Evolutionary conservation across 1,284 basidiomycete genomes (phyloP), one percentile per base, ranked within the genome.

Genomic region (Marasmius tenuissimus): DNA sequence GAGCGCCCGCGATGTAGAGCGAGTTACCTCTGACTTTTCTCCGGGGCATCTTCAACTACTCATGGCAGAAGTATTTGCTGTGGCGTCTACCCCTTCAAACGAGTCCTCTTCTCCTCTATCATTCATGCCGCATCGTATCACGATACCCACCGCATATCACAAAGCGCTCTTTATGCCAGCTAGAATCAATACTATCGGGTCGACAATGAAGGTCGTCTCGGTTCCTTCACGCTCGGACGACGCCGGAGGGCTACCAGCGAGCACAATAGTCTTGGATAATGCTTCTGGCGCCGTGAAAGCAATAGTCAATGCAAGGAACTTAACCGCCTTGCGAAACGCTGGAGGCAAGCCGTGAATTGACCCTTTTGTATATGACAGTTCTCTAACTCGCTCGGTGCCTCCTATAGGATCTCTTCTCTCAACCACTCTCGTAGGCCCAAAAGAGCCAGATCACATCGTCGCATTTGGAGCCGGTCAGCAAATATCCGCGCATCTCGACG

Each of bases 281-380:
- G 68, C 69, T 5, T 86, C 83, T 0, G 94, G 93, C 1, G 75
- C 76, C 2, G 82, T 88, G 10, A 86, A 81, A 65, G 92, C 90
- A 0, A 74, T 96, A 14, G 76, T 96, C 33, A 95, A 96, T 69
- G 88, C 94, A 1, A 78, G 87, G 47, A 79, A 78, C 42, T 74
- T 96, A 63, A 96, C 94, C 0, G 90, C 92, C 1, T 72, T 94
- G 50, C 74, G 94, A 52, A 96, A 91, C 61, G 93, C 92, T 53
- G 91, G 89, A 65, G 91, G 92, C 27, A 27, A 27, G 27, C 27
- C 74, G 45, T 51, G 48, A 49, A 1, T 65, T 47, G 37, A 58
- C 60, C 54, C 48, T 37, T 37, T 9, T 45, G n/a, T 49, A 20
- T 34, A 39, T 18, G 7, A 20, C 16, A 33, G 37, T 22, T 27